Evolutionary conservation across 2,329 filamentous ascomycete genomes (phyloP), one percentile per base, ranked within the genome.

Genomic region (Epichloe scottii): DNA sequence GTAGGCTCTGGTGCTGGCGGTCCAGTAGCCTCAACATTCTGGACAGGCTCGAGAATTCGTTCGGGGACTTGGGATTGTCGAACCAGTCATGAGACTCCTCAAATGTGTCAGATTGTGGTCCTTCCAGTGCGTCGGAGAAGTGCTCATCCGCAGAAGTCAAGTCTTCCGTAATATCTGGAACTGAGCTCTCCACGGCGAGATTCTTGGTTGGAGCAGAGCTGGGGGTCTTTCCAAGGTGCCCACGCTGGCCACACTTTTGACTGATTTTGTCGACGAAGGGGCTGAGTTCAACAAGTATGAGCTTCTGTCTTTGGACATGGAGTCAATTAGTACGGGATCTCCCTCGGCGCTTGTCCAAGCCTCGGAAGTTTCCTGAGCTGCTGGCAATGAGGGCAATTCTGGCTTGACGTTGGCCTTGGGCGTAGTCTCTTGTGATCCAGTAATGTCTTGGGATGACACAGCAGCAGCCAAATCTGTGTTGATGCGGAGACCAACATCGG

Each of bases 381-480:
- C 33, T 53, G 62, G 37, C n/a, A 54, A 41, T 23, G 41, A 48
- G 7, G 61, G 62, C 12, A 68, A 55, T 41, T 62, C 59, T 10
- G 63, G 65, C 51, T 54, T 61, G n/a, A 56, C 51, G 17, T 72
- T 74, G 4, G 82, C 82, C 54, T 80, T 86, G 1, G 86, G 85
- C 1, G 85, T 89, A 0, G 77, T 75, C 60, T 87, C 79, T 56
- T 81, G 71, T 5, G 83, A 87, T 43, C 74, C 82, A 8, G 81
- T 67, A 30, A 76, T 61, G 47, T 82, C 77, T 8, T 68, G 60
- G 10, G 63, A 60, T 4, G 67, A 62, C 2, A 60, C 56, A 19
- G 64, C 50, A 15, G 65, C 57, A 11, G 60, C 53, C 23, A 63
- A 21, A 21, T 60, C 60, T 12, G 73, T 76, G 48, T 75, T 66